Conservation (phyloP, 208 protist genomes). For the Leishmania martiniquensis region DNA sequence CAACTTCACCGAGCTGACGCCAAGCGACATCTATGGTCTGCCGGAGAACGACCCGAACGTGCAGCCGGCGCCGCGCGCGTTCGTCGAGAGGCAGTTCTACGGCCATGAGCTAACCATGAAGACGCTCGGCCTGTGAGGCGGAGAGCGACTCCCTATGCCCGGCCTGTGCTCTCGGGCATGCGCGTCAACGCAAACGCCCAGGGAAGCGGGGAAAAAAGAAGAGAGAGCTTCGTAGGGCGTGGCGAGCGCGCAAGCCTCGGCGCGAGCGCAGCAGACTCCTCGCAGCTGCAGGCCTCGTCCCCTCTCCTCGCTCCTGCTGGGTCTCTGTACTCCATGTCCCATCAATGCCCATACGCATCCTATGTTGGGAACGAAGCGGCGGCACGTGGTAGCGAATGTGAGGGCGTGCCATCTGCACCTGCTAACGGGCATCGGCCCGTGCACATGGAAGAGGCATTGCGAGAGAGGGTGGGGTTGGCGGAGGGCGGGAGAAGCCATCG, state of each 20-base stretch:
- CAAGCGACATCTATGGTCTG: slow-evolving; percentile 75
- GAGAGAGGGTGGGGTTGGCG: neutral
- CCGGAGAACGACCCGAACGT: slow-evolving; percentile 86
- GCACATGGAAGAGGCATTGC: neutral
- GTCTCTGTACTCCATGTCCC: neutral
- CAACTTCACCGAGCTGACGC: slow-evolving; percentile 65
- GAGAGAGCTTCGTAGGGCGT: neutral
- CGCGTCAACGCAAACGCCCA: neutral
- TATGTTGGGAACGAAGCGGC: neutral
- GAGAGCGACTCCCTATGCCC: neutral
- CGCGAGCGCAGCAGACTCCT: neutral
- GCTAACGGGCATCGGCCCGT: neutral
- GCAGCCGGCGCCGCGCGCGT: slow-evolving; percentile 78
- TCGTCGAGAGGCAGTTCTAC: slow-evolving; percentile 80
- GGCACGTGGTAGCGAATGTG: neutral
- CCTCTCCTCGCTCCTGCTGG: neutral
- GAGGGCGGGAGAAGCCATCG: neutral
- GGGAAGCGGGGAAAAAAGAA: neutral
- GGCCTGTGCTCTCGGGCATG: neutral
- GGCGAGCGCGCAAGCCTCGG: too few relatives aligned
- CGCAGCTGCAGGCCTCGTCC: neutral
- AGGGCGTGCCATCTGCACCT: neutral
- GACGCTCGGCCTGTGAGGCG: slow-evolving; percentile 57
- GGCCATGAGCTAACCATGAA: slow-evolving; percentile 89
- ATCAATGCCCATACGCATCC: neutral